These are phyloP conservation scores for Cytospora schulzeri DNA, from an alignment of 2,329 filamentous ascomycete genomes.

Conservation along the genomic window DNA sequence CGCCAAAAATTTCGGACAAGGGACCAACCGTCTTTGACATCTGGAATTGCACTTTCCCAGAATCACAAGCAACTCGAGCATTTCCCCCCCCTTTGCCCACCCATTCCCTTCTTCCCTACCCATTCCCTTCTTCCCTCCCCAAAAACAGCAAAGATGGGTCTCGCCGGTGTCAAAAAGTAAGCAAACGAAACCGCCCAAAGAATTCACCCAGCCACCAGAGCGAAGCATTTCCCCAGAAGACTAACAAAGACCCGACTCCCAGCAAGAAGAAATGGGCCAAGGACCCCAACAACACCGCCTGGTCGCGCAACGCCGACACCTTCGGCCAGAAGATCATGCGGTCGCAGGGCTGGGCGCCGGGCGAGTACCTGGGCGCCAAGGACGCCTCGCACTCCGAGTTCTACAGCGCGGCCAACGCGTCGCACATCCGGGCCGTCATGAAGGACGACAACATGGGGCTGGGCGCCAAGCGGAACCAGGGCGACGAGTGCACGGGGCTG, in stretches of 20 bases:
- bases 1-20: slow-evolving; percentile 26
- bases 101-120: neutral
- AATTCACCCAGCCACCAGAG: no score
- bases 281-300: slow-evolving; percentile 95
- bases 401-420: slow-evolving; percentile 78
- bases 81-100: neutral
- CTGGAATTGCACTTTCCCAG: neutral
- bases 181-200: slow-evolving; percentile 20
- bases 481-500: slow-evolving; percentile 80
- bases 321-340: slow-evolving; percentile 91
- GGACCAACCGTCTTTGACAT: slow-evolving; percentile 9
- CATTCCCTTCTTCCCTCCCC: neutral
- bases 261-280: slow-evolving; percentile 71
- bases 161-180: slow-evolving; percentile 69
- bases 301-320: slow-evolving; percentile 77
- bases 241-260: slow-evolving; percentile 3
- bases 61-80: neutral
- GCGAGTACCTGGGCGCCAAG: slow-evolving; percentile 77
- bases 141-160: slow-evolving; percentile 57
- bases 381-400: slow-evolving; percentile 74
- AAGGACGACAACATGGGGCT: slow-evolving; percentile 93
- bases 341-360: slow-evolving; percentile 87
- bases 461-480: slow-evolving; percentile 75
- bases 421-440: slow-evolving; percentile 80
- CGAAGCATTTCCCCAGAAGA: neutral